Evolutionary conservation across 495 filamentous ascomycete genomes (phyloP).

Genomic region (Recurvomyces mirabilis): DNA sequence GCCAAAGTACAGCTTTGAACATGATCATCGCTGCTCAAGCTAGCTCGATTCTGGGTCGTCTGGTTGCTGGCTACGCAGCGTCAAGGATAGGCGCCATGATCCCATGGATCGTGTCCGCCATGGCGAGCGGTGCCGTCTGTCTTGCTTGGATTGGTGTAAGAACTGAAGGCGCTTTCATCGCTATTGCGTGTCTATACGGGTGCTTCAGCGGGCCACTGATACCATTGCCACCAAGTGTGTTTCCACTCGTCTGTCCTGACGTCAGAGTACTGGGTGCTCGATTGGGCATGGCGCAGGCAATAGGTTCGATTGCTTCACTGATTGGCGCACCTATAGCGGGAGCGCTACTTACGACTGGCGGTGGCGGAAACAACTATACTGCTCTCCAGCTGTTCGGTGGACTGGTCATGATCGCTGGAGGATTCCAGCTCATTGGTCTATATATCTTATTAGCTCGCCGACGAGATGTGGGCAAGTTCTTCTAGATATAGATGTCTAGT

Average conservation of each 20-base stretch:
- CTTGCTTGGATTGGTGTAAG: constrained; percentile 54
- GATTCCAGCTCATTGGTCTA: constrained; percentile 9
- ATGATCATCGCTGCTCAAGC: constrained; percentile 66
- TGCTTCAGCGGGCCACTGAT: constrained; percentile 56
- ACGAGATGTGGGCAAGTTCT: constrained; percentile 13
- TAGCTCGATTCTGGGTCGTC: constrained; percentile 49
- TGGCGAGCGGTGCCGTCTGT: constrained; percentile 42
- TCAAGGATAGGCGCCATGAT: constrained; percentile 52
- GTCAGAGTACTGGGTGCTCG: constrained; percentile 56
- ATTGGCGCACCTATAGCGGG: constrained; percentile 70
- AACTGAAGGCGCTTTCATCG: constrained; percentile 41
- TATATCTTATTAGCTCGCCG: constrained; percentile 15
- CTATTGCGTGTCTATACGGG: constrained; percentile 52
- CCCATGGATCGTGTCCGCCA: constrained; percentile 43
- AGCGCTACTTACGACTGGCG: constrained; percentile 38
- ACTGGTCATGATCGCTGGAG: constrained; percentile 14
- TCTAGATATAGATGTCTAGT: too few species aligned
- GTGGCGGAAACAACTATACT: constrained; percentile 3
- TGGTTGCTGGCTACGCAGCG: constrained; percentile 60
- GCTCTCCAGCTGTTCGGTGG: constrained; percentile 18
- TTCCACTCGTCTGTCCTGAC: constrained; percentile 53
- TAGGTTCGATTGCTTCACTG: constrained; percentile 58
- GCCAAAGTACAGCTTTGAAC: constrained; percentile 46
- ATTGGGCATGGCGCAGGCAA: constrained; percentile 73
- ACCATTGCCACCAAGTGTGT: constrained; percentile 49